Evolutionary conservation across 2,329 filamentous ascomycete genomes (phyloP).

Genomic region (Ophioceras dolichostomum): DNA sequence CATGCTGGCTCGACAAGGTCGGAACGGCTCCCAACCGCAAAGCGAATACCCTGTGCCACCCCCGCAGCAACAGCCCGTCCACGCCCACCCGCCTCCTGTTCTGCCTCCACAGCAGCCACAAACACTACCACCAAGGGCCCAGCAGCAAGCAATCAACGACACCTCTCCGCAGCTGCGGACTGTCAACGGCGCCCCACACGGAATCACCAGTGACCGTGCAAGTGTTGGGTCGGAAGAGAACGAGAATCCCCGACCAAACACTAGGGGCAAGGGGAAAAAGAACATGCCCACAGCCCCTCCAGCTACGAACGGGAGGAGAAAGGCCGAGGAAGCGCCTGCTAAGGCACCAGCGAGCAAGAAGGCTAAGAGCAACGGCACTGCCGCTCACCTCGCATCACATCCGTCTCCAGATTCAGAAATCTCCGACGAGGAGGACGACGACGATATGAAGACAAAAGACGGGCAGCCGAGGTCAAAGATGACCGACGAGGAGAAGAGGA

Average conservation of each 20-base stretch:
- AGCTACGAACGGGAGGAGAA: constrained; percentile 56
- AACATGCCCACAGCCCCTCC: constrained; percentile 26
- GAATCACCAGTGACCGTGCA: constrained; percentile 17
- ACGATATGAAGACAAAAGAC: constrained; percentile 39
- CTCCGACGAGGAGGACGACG: constrained; percentile 31
- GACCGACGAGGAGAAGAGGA: constrained; percentile 97
- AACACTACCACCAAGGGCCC: no score
- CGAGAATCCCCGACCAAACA: constrained; percentile 51
- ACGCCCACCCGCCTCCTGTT: constrained; percentile 32
- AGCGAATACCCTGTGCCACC: constrained; percentile 32
- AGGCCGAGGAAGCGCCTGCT: constrained; percentile 53
- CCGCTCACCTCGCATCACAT: constrained; percentile 12
- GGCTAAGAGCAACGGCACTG: constrained; percentile 40
- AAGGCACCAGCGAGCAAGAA: constrained; percentile 62
- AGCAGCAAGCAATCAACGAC: not conserved
- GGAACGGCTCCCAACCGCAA: constrained; percentile 39
- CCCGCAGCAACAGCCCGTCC: constrained; percentile 28
- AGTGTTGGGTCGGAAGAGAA: constrained; percentile 64
- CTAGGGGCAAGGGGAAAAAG: constrained; percentile 60
- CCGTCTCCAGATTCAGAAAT: not conserved
- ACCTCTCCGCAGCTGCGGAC: no score
- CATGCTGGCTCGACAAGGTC: constrained; percentile 70
- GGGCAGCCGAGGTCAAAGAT: constrained; percentile 63
- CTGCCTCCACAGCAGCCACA: constrained; percentile 16
- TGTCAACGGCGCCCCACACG: not conserved